Evolutionary conservation across 164 flowering plant genomes (phyloP).

Genomic region (Aristolochia contorta): DNA sequence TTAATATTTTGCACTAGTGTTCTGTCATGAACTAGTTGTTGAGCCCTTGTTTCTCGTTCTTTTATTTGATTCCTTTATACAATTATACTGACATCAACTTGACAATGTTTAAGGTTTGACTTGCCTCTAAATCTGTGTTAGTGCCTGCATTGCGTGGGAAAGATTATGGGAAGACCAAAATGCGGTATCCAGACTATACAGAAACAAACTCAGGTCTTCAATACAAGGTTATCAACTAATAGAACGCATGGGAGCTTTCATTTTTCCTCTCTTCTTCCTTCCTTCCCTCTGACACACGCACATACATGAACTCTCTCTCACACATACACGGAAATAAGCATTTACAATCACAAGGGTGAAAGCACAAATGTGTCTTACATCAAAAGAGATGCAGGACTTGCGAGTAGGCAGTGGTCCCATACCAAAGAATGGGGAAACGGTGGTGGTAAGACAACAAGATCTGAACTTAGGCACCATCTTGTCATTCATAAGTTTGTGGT

Average conservation of each 20-base stretch:
- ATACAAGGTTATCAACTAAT: conserved; percentile 53
- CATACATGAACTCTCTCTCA: too few relatives aligned
- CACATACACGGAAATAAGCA: too few relatives aligned
- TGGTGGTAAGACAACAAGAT: conserved; percentile 53
- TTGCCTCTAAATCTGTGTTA: conserved; percentile 15
- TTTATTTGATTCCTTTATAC: not conserved
- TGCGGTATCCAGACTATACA: conserved; percentile 73
- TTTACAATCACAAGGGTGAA: too few relatives aligned
- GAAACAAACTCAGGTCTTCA: conserved; percentile 88
- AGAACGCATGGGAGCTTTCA: too few relatives aligned
- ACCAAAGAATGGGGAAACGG: conserved; percentile 84
- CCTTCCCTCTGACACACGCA: too few relatives aligned
- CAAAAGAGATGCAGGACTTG: conserved; percentile 57
- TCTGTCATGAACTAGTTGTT: not conserved
- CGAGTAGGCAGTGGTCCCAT: conserved; percentile 68
- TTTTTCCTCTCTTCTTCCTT: too few relatives aligned
- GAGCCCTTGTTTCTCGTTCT: not conserved
- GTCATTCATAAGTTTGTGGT: not conserved
- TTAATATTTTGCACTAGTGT: not conserved
- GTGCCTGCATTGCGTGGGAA: conserved; percentile 93
- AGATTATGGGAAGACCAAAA: conserved; percentile 88
- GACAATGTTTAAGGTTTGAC: not conserved
- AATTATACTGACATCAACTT: too few relatives aligned
- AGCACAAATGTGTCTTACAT: too few relatives aligned
- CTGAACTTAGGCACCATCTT: not conserved